Percentiles rank a stretch among this genome's conserved stretches.
Evolutionary conservation across 495 filamentous ascomycete species (phyloP).

Genomic region (Xanthoparmelia taractica): DNA sequence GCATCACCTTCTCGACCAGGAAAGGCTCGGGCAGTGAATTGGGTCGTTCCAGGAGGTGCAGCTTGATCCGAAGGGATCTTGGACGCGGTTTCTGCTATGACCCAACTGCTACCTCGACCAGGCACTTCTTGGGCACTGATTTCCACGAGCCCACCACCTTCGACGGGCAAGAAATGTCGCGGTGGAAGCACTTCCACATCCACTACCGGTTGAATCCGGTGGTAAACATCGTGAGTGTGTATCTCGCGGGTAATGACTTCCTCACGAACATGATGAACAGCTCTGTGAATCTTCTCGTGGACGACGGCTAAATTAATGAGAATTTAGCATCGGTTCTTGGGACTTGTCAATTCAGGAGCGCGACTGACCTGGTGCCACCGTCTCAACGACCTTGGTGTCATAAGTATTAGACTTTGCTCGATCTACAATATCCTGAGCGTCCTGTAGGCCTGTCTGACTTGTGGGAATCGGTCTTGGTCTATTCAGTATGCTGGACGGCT

Average conservation of each 20-base stretch:
- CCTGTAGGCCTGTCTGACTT: conserved; percentile 8
- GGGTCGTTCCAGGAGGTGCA: conserved; percentile 26
- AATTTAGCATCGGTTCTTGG: background rate
- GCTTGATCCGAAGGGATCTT: conserved; percentile 36
- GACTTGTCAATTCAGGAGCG: background rate
- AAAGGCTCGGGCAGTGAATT: conserved; percentile 26
- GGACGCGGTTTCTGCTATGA: conserved; percentile 30
- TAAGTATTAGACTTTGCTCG: conserved; percentile 22
- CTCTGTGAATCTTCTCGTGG: conserved; percentile 43
- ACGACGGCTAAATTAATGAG: conserved; percentile 38
- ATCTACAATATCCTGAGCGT: conserved; percentile 21
- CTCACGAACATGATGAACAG: conserved; percentile 41
- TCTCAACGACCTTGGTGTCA: conserved; percentile 26
- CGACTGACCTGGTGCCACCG: conserved; percentile 29
- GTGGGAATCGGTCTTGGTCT: background rate
- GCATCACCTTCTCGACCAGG: conserved; percentile 24
- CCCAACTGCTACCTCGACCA: conserved; percentile 28
- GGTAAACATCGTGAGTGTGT: conserved; percentile 47
- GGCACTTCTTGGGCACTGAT: conserved; percentile 26
- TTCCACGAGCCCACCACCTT: conserved; percentile 29
- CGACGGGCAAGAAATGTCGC: conserved; percentile 30
- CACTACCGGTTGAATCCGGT: conserved; percentile 45
- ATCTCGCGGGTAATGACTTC: conserved; percentile 48
- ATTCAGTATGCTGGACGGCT: conserved; percentile 1
- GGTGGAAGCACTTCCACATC: conserved; percentile 40